Percentiles rank a stretch among this genome's conserved stretches.
phyloP scores from a whole-genome alignment of 2,329 filamentous ascomycete species.

The Trichoderma atrobrunneum region DNA sequence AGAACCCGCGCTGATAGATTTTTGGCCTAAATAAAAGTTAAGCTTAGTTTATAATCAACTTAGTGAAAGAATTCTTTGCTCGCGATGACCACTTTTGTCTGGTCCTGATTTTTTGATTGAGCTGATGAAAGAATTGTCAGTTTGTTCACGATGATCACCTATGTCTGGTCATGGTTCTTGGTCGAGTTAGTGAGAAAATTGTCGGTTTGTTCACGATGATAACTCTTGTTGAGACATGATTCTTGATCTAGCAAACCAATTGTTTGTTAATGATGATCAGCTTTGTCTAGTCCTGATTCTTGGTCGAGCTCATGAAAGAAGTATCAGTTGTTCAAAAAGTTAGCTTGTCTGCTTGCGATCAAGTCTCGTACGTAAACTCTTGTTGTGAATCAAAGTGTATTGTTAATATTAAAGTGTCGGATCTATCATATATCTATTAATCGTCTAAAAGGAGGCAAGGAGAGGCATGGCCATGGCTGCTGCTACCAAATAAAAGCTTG shows the following conservation, averaged over 20 bases:
- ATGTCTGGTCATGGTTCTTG: background rate
- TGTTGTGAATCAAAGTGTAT: background rate
- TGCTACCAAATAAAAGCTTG: background rate
- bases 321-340: background rate
- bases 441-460: background rate
- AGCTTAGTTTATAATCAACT: background rate
- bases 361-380: background rate
- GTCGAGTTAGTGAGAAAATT: background rate
- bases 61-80: no score
- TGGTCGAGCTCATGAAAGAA: background rate
- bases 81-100: no score
- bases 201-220: no score
- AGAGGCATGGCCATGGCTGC: background rate
- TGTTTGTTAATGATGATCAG: no score
- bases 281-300: no score
- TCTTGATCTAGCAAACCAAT: no score
- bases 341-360: background rate
- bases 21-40: background rate
- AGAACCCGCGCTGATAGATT: background rate
- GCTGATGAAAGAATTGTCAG: no score
- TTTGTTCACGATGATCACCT: no score
- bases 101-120: no score
- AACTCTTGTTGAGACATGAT: no score
- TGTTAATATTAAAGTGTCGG: background rate
- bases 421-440: background rate